Evolutionary conservation across 73 alveolate genomes (phyloP).

Genomic region (Paramecium tetraurelia): DNA sequence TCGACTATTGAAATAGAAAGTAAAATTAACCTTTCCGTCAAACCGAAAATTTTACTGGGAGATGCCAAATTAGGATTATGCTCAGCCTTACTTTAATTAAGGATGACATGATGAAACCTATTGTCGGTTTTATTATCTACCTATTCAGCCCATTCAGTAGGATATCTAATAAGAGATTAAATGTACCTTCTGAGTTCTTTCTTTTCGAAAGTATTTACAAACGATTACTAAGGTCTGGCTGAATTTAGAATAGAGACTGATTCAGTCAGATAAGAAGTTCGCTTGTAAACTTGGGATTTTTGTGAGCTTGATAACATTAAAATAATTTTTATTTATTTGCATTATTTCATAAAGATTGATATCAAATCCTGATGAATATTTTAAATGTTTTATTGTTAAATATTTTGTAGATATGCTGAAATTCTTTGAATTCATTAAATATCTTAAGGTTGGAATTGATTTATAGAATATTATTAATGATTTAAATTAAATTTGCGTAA

Average conservation of each 20-base stretch:
- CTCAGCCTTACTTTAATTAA: neutral
- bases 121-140: neutral
- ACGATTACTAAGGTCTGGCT: neutral
- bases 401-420: neutral
- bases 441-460: neutral
- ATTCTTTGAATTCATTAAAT: neutral
- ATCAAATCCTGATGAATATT: neutral
- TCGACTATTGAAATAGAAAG: neutral
- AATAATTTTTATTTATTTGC: neutral
- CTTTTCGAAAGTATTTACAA: neutral
- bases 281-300: neutral
- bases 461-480: neutral
- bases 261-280: conserved; percentile 5
- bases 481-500: too few relatives aligned
- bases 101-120: neutral
- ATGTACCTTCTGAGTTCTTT: neutral
- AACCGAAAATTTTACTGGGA: neutral
- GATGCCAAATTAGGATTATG: conserved; percentile 9
- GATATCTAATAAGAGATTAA: neutral
- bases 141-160: conserved; percentile 26
- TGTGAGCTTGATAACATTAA: neutral
- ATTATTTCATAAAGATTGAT: neutral
- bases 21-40: neutral
- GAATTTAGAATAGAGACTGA: neutral
- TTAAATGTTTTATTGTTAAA: neutral